Evolutionary conservation across 1,284 basidiomycete genomes (phyloP).

Genomic region (Ustilago xerochloae): DNA sequence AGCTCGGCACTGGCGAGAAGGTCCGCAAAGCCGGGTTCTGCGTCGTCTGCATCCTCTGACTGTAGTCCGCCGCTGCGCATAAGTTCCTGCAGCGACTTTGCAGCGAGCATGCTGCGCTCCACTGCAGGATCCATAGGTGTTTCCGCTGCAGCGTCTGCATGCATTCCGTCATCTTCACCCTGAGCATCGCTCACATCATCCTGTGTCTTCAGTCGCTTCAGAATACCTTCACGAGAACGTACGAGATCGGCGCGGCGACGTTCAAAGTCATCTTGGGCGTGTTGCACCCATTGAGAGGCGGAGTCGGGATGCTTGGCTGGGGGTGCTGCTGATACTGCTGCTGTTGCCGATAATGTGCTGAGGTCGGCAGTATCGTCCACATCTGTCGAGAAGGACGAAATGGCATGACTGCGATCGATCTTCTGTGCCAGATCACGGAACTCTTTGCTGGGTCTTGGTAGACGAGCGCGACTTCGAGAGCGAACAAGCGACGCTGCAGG

Average conservation of each 20-base stretch:
- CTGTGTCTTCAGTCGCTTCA: conserved; percentile 13
- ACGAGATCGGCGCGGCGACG: conserved; percentile 28
- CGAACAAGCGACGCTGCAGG: conserved; percentile 9
- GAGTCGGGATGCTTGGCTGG: conserved; percentile 4
- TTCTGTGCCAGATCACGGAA: conserved; percentile 34
- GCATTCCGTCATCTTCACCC: background rate
- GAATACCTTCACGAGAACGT: conserved; percentile 13
- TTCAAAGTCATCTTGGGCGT: conserved; percentile 46
- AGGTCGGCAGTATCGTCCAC: background rate
- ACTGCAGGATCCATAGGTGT: conserved; percentile 28
- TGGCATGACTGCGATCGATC: conserved; percentile 6
- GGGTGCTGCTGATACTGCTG: background rate
- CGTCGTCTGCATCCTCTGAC: conserved; percentile 9
- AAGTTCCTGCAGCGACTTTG: conserved; percentile 40
- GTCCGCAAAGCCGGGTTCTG: conserved; percentile 15
- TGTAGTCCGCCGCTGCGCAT: conserved; percentile 39
- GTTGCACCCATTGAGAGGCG: conserved; percentile 35
- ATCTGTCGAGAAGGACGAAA: conserved; percentile 1
- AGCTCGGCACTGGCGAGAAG: conserved; percentile 33
- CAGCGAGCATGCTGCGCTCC: conserved; percentile 38
- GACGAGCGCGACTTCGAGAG: conserved; percentile 27
- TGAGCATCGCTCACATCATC: background rate
- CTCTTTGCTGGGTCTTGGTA: conserved; percentile 43
- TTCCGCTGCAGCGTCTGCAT: background rate
- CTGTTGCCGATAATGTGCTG: background rate